A percentile compares a stretch with the other conserved stretches of the same genome.
phyloP scores from a whole-genome alignment of 345 rosid species.

The Syzygium aromaticum region DNA sequence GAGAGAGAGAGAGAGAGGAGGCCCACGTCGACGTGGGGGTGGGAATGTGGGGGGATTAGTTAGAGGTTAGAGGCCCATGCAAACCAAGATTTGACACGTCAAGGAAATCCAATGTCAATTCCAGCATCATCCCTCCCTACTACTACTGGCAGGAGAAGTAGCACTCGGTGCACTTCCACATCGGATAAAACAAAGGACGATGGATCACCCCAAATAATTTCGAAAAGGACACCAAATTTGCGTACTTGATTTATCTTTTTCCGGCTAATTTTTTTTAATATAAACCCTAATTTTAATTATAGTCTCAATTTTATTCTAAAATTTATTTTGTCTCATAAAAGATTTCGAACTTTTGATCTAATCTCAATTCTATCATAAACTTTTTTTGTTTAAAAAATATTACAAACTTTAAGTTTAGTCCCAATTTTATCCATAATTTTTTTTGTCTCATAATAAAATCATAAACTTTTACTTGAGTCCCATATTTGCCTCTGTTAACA shows the following conservation, averaged over 20 bases:
- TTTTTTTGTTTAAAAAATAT: too few species aligned
- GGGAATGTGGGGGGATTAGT: constrained; percentile 17
- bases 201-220: neutral
- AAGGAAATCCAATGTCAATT: constrained; percentile 28
- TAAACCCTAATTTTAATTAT: too few species aligned
- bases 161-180: constrained; percentile 27
- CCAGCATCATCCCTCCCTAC: constrained; percentile 17
- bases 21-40: constrained; percentile 18
- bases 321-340: too few species aligned
- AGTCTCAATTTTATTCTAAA: too few species aligned
- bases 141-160: neutral
- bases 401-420: too few species aligned
- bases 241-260: neutral
- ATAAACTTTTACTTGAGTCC: too few species aligned
- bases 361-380: too few species aligned
- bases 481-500: too few species aligned
- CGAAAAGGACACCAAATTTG: neutral
- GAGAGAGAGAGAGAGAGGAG: neutral
- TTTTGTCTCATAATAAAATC: too few species aligned
- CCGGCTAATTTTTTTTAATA: too few species aligned
- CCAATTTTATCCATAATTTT: too few species aligned
- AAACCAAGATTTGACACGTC: constrained; percentile 21
- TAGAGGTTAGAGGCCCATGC: constrained; percentile 26
- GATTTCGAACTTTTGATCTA: too few species aligned
- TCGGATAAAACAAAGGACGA: neutral